Evolutionary conservation across 192 early-diverging fungal genomes (phyloP), one percentile per base, ranked within the genome.

Genomic region (Entomortierella parvispora): DNA sequence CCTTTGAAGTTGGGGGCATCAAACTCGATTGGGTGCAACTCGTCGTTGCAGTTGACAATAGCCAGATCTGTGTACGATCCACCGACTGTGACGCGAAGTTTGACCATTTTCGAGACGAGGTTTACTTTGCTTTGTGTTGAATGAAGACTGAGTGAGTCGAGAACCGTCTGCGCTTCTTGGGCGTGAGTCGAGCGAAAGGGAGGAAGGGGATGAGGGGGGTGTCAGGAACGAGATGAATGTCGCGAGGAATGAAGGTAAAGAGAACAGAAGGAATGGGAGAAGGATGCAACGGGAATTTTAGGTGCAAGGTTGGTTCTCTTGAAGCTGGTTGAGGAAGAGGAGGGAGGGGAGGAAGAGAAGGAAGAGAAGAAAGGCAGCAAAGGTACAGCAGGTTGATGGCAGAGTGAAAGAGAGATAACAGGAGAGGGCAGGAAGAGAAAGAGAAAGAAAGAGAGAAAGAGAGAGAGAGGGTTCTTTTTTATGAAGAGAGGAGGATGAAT

Each of bases 21-120:
- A 23, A 80, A 80, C 52, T 80, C 79, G 46, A 80, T 65, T n/a
- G 79, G 79, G n/a, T 80, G 79, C 25, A 56, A 18, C 57, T 80
- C 79, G 14, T 80, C 79, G 59, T 80, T 80, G 65, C 74, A 77
- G 58, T 77, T 77, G 65, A 66, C 60, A 43, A 77, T 77, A 20
- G 65, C 58, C 46, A 77, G 55, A 77, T 77, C 74, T 2, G 74
- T 77, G 61, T 77, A 77, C 22, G 74, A 56, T 33, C 74, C 74
- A n/a, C 74, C 74, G 20, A 77, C 65, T 17, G 33, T 31, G 44
- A 77, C 74, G 20, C 74, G 74, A n/a, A 77, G 65, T 44, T 77
- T 77, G 60, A 77, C 74, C 74, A 77, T 77, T 34, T 5, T 64
- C 14, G 26, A 45, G 1, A 33, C 33, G 28, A 23, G 10, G 22